Conservation (phyloP, 805 yeast genomes). For the Saccharomyces jurei region DNA sequence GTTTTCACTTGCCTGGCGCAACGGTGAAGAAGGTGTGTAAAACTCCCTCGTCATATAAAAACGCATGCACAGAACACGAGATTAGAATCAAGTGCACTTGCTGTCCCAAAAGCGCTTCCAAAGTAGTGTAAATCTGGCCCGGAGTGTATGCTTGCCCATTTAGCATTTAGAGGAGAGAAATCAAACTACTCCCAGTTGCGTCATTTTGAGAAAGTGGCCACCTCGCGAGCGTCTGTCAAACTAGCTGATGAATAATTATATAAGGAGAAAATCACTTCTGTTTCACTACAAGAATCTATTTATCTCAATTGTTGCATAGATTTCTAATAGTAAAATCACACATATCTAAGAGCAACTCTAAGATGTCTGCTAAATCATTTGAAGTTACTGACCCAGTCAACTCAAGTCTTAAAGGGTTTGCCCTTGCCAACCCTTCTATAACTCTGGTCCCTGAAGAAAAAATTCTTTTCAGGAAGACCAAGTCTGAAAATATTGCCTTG, state of each 20-base stretch:
- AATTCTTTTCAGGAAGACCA: constrained; percentile 30
- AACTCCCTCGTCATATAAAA: not conserved
- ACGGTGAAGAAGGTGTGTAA: not conserved
- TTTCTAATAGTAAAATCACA: not conserved
- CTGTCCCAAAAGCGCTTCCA: not conserved
- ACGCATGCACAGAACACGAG: not conserved
- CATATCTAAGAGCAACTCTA: not conserved
- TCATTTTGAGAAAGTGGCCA: not conserved
- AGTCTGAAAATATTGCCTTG: constrained; percentile 51
- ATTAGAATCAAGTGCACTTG: not conserved
- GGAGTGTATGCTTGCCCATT: not conserved
- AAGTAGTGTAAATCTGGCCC: not conserved
- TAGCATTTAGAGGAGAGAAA: not conserved
- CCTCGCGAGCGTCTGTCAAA: not conserved
- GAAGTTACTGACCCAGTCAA: constrained; percentile 34
- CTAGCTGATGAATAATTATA: not conserved
- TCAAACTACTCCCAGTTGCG: not conserved
- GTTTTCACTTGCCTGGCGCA: not conserved
- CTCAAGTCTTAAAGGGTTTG: constrained; percentile 34
- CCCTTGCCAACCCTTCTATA: constrained; percentile 32
- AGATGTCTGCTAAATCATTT: constrained; percentile 29
- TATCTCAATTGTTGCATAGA: not conserved
- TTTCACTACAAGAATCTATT: not conserved
- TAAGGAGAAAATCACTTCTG: not conserved
- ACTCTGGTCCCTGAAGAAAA: constrained; percentile 33